Base-by-base conservation (phyloP, 148 eudicot species). In the Silene latifolia region DNA sequence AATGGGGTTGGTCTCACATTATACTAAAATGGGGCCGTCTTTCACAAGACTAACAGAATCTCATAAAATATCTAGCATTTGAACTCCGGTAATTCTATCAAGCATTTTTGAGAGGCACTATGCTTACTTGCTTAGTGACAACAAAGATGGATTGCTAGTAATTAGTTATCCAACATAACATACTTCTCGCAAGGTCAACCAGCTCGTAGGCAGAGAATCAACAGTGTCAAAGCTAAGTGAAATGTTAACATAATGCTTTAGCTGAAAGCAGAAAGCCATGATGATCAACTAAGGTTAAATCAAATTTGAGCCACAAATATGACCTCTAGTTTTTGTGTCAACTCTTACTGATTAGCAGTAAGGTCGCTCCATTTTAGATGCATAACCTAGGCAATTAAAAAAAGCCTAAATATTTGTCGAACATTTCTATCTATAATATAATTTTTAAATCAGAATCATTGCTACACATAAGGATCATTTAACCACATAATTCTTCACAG, bases 351-450 rank as follows among this genome's bases (percentile, higher is more conserved):
- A 23, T 20, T 60, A 60, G 64, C 64, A 61, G 15, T 27, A 23
- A 61, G 29, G 64, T 24, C 64, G 5, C 64, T 29, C 69, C 35
- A 32, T 19, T 65, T n/a, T 65, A 32, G 69, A 65, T 65, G 35
- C 1, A 7, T 2, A 66, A 15, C 18, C 18, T 13, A 47, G 25
- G 9, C 2, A 46, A 12, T 20, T 23, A 15, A 1, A 19, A 10
- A 18, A 59, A n/a, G 29, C 24, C 53, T 2, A 58, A 7, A 42
- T 8, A 5, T 32, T 47, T 20, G 42, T 6, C 32, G 19, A 6
- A 39, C 44, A 39, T 39, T 39, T 35, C 39, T 5, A 35, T 35
- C 42, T 27, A 27, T 27, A 27, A 39, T 39, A 0, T 20, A 58
- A n/a, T 1, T 58, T 58, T 58, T 21, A 8, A 58, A 21, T 20